These are phyloP conservation scores for Populus euphratica DNA, from an alignment of 345 rosid species.

Conservation along the genomic window DNA sequence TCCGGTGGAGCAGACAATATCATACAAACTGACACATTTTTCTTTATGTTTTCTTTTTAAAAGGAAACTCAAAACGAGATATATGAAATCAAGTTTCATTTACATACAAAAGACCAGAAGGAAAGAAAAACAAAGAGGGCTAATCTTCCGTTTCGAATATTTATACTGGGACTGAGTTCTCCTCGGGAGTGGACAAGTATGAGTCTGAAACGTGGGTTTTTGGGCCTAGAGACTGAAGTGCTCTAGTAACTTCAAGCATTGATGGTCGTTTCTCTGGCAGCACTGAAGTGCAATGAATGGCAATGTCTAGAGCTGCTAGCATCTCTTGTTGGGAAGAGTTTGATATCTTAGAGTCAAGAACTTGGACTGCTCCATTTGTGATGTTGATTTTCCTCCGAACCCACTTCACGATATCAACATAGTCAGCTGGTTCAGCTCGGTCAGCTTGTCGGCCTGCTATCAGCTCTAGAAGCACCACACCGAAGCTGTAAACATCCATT, in stretches of 20 bases:
- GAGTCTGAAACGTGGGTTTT: conserved; percentile 16
- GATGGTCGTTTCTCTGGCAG: conserved; percentile 80
- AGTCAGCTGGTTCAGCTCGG: conserved; percentile 38
- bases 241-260: conserved; percentile 58
- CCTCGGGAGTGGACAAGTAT: conserved; percentile 26
- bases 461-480: conserved; percentile 81
- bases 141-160: not conserved
- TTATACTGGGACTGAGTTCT: conserved; percentile 15
- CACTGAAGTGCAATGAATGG: conserved; percentile 69
- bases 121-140: not conserved
- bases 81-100: conserved; percentile 9
- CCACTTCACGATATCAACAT: conserved; percentile 73
- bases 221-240: conserved; percentile 48
- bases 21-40: conserved; percentile 4
- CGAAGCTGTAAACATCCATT: conserved; percentile 86
- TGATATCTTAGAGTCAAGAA: conserved; percentile 66
- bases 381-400: conserved; percentile 89
- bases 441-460: conserved; percentile 69
- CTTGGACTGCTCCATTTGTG: conserved; percentile 57
- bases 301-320: conserved; percentile 68
- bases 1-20: not conserved
- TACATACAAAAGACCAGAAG: conserved; percentile 14
- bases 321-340: conserved; percentile 47
- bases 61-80: not conserved
- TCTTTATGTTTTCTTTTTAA: not conserved